phyloP scores from a whole-genome alignment of 805 yeast species.

The Ogataea nakhonphanomensis region DNA sequence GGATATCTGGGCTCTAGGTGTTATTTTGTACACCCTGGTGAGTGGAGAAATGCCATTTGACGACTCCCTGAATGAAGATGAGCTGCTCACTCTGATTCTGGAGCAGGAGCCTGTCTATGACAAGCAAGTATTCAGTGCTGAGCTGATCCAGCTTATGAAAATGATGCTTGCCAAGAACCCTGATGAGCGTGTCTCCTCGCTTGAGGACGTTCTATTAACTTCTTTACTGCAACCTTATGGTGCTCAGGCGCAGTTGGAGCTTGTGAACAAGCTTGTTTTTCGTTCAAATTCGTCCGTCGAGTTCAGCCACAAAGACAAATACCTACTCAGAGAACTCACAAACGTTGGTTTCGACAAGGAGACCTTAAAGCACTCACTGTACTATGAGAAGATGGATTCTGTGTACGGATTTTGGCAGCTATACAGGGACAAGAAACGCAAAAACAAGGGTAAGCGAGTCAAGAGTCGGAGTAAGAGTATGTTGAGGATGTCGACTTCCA shows the following conservation, averaged over 20 bases:
- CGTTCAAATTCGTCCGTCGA: conserved; percentile 28
- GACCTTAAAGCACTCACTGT: conserved; percentile 53
- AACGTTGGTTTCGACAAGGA: conserved; percentile 64
- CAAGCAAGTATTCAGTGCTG: conserved; percentile 37
- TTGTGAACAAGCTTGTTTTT: conserved; percentile 35
- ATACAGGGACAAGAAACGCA: conserved; percentile 47
- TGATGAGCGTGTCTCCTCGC: conserved; percentile 50
- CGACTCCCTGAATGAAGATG: conserved; percentile 64
- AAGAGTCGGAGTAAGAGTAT: conserved; percentile 30
- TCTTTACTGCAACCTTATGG: conserved; percentile 46
- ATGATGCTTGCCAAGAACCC: conserved; percentile 67
- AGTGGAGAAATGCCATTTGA: conserved; percentile 91
- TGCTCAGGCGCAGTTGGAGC: conserved; percentile 41
- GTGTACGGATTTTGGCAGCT: conserved; percentile 75
- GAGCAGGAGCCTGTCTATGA: conserved; percentile 60
- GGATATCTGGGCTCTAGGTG: conserved; percentile 92
- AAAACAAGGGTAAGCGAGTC: conserved; percentile 29
- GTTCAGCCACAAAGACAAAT: conserved; percentile 55
- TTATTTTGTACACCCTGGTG: conserved; percentile 78
- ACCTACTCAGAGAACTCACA: conserved; percentile 54
- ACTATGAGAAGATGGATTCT: conserved; percentile 60
- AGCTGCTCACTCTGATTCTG: conserved; percentile 54
- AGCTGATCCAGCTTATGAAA: conserved; percentile 49
- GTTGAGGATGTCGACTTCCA: conserved; percentile 28
- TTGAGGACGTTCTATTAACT: conserved; percentile 47